These are phyloP conservation scores for Wickerhamomyces sp. DNA, from an alignment of 1,139 yeast species.

Conservation along the genomic window DNA sequence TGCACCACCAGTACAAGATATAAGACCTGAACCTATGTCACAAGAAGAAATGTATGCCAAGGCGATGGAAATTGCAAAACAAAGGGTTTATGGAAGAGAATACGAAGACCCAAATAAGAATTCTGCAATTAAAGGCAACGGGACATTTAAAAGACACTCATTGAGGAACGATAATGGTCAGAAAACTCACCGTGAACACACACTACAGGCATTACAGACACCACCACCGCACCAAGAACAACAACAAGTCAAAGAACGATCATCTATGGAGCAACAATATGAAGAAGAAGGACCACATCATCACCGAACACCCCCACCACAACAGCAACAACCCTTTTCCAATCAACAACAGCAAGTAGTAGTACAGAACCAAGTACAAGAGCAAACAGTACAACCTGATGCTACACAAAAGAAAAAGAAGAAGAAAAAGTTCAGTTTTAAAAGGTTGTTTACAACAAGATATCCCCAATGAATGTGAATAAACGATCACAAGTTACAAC, in stretches of 20 bases:
- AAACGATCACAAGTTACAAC: no score
- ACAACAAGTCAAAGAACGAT: no score
- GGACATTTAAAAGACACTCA: constrained; percentile 1
- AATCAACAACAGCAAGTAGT: no score
- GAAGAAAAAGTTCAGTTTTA: not conserved
- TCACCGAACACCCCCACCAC: no score
- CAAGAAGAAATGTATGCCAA: constrained; percentile 8
- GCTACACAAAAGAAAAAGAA: not conserved
- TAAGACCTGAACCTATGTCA: not conserved
- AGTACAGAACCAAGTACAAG: not conserved
- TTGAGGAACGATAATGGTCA: not conserved
- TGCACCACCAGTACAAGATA: not conserved
- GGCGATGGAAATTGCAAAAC: constrained; percentile 8
- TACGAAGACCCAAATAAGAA: not conserved
- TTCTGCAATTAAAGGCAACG: not conserved
- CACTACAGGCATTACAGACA: no score
- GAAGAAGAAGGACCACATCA: no score
- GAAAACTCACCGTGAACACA: no score
- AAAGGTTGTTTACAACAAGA: not conserved
- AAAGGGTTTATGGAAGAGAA: constrained; percentile 6
- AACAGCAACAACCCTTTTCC: no score
- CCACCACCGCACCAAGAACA: no score
- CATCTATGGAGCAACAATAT: no score
- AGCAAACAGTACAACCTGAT: not conserved
- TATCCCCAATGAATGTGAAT: no score